These are phyloP conservation scores for Tolypocladium amazonense DNA, from an alignment of 2,329 filamentous ascomycete species.

Conservation along the genomic window DNA sequence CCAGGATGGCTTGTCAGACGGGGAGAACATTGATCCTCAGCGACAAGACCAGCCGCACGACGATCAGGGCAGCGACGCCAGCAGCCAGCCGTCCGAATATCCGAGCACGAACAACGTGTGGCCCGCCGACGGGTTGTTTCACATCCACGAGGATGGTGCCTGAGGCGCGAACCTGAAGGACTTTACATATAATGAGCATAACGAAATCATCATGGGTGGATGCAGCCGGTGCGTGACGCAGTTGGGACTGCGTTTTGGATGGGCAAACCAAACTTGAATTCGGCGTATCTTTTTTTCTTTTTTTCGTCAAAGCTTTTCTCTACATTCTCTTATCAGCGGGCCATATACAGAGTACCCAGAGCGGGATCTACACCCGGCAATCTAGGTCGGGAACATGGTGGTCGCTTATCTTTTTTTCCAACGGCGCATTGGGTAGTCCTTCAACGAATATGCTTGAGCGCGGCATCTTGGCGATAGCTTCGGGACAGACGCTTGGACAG, in stretches of 20 bases:
- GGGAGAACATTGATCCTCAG: slow-evolving; percentile 39
- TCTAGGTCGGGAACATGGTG: not conserved
- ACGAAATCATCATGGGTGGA: not conserved
- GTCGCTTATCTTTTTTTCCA: not conserved
- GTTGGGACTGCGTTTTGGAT: not conserved
- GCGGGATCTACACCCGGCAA: not conserved
- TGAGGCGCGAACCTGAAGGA: not conserved
- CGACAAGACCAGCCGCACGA: slow-evolving; percentile 12
- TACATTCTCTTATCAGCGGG: not conserved
- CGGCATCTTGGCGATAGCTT: not conserved
- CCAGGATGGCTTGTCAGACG: slow-evolving; percentile 31
- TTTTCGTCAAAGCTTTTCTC: not conserved
- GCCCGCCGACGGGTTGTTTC: slow-evolving; percentile 22
- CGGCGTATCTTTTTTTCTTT: not conserved
- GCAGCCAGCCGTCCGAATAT: slow-evolving; percentile 46
- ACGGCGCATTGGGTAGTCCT: not conserved
- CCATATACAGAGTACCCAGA: not conserved
- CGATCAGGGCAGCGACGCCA: slow-evolving; percentile 24
- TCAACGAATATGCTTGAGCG: not conserved
- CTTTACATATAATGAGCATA: not conserved
- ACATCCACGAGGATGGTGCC: slow-evolving; percentile 29
- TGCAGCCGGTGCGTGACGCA: not conserved
- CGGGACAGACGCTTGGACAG: not conserved
- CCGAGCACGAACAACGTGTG: slow-evolving; percentile 38
- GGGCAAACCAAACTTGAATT: not conserved